Evolutionary conservation across 179 eudicot species (phyloP).

Genomic region (Spergularia azorica): DNA sequence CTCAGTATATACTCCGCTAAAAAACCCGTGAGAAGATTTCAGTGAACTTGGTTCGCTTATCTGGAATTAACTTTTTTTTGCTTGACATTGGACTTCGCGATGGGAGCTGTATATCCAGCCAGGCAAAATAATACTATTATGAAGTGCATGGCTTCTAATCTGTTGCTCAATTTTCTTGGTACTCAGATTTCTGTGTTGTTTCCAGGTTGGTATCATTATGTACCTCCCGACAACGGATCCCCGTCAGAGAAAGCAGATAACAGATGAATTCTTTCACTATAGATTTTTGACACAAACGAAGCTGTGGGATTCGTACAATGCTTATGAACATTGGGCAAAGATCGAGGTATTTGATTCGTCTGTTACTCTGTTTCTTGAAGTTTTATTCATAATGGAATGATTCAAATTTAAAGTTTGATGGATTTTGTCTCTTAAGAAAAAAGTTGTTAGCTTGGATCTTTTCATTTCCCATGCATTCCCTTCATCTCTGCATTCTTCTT

Average conservation of each 20-base stretch:
- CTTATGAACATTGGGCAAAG: conserved; percentile 99
- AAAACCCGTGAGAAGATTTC: neutral
- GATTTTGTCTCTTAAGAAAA: conserved; percentile 1
- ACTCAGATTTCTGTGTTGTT: conserved; percentile 17
- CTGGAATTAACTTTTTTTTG: neutral
- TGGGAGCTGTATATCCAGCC: too few species aligned
- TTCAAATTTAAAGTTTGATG: neutral
- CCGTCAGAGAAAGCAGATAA: conserved; percentile 81
- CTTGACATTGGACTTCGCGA: too few species aligned
- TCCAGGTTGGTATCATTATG: conserved; percentile 96
- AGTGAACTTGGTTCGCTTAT: too few species aligned
- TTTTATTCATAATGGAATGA: neutral
- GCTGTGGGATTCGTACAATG: conserved; percentile 83
- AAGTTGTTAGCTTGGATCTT: neutral
- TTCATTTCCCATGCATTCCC: too few species aligned
- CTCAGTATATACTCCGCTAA: too few species aligned
- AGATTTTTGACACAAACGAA: conserved; percentile 67
- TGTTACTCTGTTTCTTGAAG: too few species aligned
- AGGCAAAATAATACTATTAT: too few species aligned
- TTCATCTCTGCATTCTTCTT: too few species aligned
- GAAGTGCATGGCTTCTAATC: neutral
- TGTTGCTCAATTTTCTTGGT: neutral
- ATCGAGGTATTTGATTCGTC: conserved; percentile 69
- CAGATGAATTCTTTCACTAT: conserved; percentile 92
- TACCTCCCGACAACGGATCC: conserved; percentile 88